Evolutionary conservation across 371 early-diverging fungal genomes (phyloP).

Genomic region (Dinochytrium kinnereticum): DNA sequence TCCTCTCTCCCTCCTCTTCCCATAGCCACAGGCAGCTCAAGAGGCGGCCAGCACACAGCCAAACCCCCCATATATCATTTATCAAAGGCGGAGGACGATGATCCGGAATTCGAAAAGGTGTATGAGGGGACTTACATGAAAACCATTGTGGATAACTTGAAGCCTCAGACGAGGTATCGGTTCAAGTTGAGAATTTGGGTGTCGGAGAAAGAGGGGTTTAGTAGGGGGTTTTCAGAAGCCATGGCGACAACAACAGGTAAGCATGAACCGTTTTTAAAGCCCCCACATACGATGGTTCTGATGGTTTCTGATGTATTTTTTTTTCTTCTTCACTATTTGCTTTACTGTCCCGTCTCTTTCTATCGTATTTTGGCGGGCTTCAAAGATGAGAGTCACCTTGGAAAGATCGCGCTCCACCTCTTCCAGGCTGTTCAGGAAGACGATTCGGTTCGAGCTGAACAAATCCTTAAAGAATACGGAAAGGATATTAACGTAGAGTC

Average conservation of each 20-base stretch:
- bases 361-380: no score
- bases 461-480: constrained; percentile 36
- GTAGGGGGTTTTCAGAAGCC: constrained; percentile 36
- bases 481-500: constrained; percentile 47
- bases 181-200: constrained; percentile 44
- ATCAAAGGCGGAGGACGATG: constrained; percentile 25
- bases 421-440: constrained; percentile 44
- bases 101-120: constrained; percentile 33
- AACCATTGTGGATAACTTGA: constrained; percentile 38
- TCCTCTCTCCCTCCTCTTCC: constrained; percentile 7
- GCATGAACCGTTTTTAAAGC: no score
- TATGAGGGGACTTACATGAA: constrained; percentile 47
- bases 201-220: constrained; percentile 31
- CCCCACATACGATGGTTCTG: no score
- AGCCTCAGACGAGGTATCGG: constrained; percentile 47
- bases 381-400: constrained; percentile 49
- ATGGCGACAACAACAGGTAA: constrained; percentile 43
- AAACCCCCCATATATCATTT: not conserved
- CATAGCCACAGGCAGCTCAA: not conserved
- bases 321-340: no score
- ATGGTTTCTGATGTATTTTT: no score
- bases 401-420: constrained; percentile 38
- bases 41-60: not conserved
- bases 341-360: no score
- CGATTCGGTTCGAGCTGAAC: constrained; percentile 33